Base-by-base conservation (phyloP, 2,329 filamentous ascomycete species). In the Colletotrichum graminicola region DNA sequence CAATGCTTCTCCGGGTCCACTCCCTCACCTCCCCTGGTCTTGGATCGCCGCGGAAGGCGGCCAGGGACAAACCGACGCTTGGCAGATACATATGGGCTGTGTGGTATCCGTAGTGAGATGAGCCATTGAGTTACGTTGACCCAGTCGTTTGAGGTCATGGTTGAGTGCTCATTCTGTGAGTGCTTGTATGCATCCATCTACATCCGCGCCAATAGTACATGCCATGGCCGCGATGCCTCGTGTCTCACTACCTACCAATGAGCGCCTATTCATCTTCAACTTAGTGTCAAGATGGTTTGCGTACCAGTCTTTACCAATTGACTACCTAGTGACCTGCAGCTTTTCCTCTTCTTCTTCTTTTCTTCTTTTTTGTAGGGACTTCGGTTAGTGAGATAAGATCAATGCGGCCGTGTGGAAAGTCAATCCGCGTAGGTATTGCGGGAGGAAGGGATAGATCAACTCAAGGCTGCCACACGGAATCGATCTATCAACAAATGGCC, bases 401-500 rank as follows among this genome's bases (percentile, higher is more conserved):
- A 34, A 49, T 59, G 18, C 29, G 43, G n/a, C 59, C 21, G 41
- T 29, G 32, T 43, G 59, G 43, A 23, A 34, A 32, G 26, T 26
- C 41, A n/a, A 47, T 47, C 29, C n/a, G 29, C 68, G 68, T n/a
- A n/a, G n/a, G n/a, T n/a, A n/a, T n/a, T n/a, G n/a, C n/a, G n/a
- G n/a, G n/a, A n/a, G n/a, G n/a, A n/a, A n/a, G n/a, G n/a, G n/a
- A n/a, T 60, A 32, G 23, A 59, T 60, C 65, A 34, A 49, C 52
- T 59, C 47, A 43, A 47, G 59, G 65, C 69, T 64, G 65, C 54
- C 65, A 54, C 65, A 69, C 65, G 11, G 26, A 69, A 68, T 55
- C 32, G 59, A 71, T 65, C 65, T 68, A 60, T 60, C 34, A 23
- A 47, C 14, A 11, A 39, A 34, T 59, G 32, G 36, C 26, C 34